Evolutionary conservation across 768 basidiomycete genomes (phyloP), one percentile per base, ranked within the genome.

Genomic region (Lactarius pseudohatsudake): DNA sequence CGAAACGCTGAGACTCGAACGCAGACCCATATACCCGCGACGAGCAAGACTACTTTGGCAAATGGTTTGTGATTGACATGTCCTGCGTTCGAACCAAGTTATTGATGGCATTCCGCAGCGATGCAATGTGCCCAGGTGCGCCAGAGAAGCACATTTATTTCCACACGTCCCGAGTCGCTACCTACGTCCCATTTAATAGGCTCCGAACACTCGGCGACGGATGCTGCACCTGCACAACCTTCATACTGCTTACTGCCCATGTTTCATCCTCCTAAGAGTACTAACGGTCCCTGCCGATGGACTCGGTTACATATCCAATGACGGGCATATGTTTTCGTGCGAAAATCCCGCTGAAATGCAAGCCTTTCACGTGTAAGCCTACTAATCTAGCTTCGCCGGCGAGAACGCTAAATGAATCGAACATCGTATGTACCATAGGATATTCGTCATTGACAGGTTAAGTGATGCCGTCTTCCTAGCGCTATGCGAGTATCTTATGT

Each of bases 11-110:
- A 40, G 61, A n/a, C 5, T 20, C 32, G 0, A 4, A 18, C 15
- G 3, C 64, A 84, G 86, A 88, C 71, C 86, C 86, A 0, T 87
- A 88, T 65, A 81, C 85, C 26, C 78, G 78, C n/a, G 84, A 86
- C 47, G 85, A 87, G 59, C 82, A 83, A 69, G 60, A 77, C 1
- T 79, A 81, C 57, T 88, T 86, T 71, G 75, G 76, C 0, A 82
- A 83, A 72, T 87, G 86, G 84, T 84, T 70, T 56, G 80, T 72
- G 1, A 26, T 26, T 6, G 26, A 7, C 61, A 10, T 38, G 18
- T 22, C n/a, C 2, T 30, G 6, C 16, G 11, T 2, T n/a, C 38
- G 61, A 53, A 69, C 59, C 11, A n/a, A 36, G 11, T 16, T 57
- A 56, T 64, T 43, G 20, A 61, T 16, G 26, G 16, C 47, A 61